Base-by-base conservation (phyloP, 163 green algal species). In the Scenedesmus sp. region DNA sequence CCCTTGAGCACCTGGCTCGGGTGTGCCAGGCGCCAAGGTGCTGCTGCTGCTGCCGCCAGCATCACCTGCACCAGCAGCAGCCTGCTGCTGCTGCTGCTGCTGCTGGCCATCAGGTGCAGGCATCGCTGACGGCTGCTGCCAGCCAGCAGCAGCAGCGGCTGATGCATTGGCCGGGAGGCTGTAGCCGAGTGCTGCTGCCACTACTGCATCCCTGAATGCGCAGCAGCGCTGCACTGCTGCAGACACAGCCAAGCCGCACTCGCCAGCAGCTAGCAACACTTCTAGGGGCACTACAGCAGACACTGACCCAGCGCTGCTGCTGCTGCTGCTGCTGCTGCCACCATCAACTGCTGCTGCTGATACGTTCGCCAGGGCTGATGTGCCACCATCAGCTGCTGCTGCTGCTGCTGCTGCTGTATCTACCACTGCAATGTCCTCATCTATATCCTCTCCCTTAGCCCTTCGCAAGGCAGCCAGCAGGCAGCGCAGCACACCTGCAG, bases 381-480 rank as follows among this genome's bases (percentile, higher is more conserved):
- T 46, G 34, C 34, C 34, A 46, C 10, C 70, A 3, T 66, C 12
- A 8, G 54, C 87, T 91, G 87, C 67, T 57, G 87, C 86, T 87
- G 87, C 73, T 82, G 18, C 88, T 67, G 74, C 55, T 52, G 26
- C 52, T 85, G 57, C 73, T 16, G 3, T 5, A 18, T 20, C 62
- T 82, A 26, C 18, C 52, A 15, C 52, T 59, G 23, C 73, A 10
- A 4, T 54, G 46, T 57, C 82, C 13, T 16, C 82, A 20, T 56
- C 52, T 16, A 55, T 66, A 52, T 46, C 82, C 16, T 74, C 89
- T 12, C 15, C 55, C 52, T 60, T 82, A 62, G 34, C 34, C 4
- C 82, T 10, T 1, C 74, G 87, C 67, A 94, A 82, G 88, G 89
- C 95, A 1, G 16, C 13, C n/a, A 94, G 84, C 85, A 97, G 90